Evolutionary conservation across 495 filamentous ascomycete genomes (phyloP), one percentile per base, ranked within the genome.

Genomic region (Amphirosellinia nigrospora): DNA sequence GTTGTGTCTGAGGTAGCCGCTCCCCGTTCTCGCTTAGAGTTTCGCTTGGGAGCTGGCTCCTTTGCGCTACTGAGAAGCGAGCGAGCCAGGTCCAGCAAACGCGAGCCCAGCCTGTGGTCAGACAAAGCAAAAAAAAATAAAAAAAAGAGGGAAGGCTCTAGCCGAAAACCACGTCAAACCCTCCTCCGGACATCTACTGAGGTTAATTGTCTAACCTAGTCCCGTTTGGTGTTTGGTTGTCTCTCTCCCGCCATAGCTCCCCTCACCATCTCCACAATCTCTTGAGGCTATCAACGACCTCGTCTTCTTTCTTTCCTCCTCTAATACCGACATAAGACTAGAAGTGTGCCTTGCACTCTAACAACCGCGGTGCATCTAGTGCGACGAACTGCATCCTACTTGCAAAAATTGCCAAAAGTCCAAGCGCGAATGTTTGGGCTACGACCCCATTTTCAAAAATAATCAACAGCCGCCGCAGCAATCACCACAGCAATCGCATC

Each of bases 331-430:
- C 32, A 28, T 1, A 36, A 30, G 4, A 32, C 8, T 39, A 0
- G 7, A 53, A 65, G 36, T 4, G 46, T 39, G 21, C 16, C 63
- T 53, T 6, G 63, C n/a, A 7, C 23, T 60, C 34, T 55, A 52
- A 70, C 41, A 55, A 50, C 19, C 41, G 48, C 59, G 61, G 32
- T 61, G 39, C 66, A 46, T 74, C 38, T 75, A 99, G 96, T 99
- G 96, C 84, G 96, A 99, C 86, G 96, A 99, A 85, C 89, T 87
- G 34, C 94, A 98, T 82, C 96, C 96, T 9, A 88, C 91, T 59
- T 99, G 96, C 85, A 91, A 94, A 76, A 99, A 99, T 81, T 99
- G 96, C 82, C 91, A 94, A 77, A 99, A 98, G 82, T 97, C 94
- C 76, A 98, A 98, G 81, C 92, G 96, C 74, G 96, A 98, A 77